These are phyloP conservation scores for Usnea hakonensis DNA, from an alignment of 495 filamentous ascomycete genomes.

Conservation along the genomic window DNA sequence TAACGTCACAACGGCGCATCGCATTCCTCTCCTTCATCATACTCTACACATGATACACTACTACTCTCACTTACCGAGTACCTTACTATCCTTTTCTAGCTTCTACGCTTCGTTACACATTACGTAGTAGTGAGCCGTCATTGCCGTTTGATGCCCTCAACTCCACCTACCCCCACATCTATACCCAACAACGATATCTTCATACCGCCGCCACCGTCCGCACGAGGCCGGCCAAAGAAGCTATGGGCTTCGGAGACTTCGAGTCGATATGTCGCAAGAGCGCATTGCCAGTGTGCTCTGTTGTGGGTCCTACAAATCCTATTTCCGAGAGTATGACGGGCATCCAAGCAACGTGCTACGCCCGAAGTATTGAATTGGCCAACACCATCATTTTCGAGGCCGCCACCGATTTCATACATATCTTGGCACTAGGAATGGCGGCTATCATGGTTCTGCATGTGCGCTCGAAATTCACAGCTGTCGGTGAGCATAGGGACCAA, in stretches of 20 bases:
- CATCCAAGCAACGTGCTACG: conserved; percentile 86
- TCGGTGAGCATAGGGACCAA: conserved; percentile 56
- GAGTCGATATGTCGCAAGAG: conserved; percentile 76
- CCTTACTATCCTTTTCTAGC: too few species aligned
- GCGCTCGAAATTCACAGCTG: conserved; percentile 94
- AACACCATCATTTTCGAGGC: conserved; percentile 98
- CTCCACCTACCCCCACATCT: neutral
- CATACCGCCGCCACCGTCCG: conserved; percentile 17
- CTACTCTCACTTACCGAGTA: conserved; percentile 2
- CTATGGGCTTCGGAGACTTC: conserved; percentile 90
- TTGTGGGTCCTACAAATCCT: conserved; percentile 60
- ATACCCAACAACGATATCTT: conserved; percentile 9
- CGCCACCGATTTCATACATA: conserved; percentile 86
- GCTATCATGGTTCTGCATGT: conserved; percentile 96
- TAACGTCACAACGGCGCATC: neutral
- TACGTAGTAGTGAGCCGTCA: neutral
- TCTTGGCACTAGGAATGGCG: conserved; percentile 84
- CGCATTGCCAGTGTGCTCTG: conserved; percentile 76
- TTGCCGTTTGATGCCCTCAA: too few species aligned
- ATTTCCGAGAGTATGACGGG: conserved; percentile 58
- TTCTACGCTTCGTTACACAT: neutral
- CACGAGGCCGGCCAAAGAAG: conserved; percentile 19
- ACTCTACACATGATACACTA: neutral
- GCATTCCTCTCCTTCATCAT: neutral
- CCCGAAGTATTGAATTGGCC: conserved; percentile 88